Evolutionary conservation across 306 rosid species (phyloP).

Genomic region (Dryas octopetala): DNA sequence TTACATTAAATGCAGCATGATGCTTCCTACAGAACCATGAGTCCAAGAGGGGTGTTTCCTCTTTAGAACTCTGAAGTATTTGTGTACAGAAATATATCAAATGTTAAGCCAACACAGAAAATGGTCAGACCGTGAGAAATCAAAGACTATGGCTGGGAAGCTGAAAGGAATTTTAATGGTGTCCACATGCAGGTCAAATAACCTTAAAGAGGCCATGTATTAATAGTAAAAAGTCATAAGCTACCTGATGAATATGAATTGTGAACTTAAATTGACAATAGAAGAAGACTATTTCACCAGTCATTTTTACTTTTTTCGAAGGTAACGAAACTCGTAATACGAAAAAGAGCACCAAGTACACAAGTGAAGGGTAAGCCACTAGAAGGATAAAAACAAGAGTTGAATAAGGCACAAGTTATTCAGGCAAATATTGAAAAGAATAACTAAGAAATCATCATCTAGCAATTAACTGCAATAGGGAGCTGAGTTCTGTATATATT

Average conservation of each 20-base stretch:
- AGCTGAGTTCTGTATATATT: neutral
- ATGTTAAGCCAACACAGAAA: no score
- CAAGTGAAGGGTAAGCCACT: neutral
- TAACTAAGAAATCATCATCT: no score
- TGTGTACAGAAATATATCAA: no score
- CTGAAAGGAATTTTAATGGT: no score
- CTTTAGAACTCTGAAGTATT: neutral
- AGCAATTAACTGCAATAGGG: neutral
- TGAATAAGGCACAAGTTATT: neutral
- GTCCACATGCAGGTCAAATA: neutral
- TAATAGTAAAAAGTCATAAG: neutral
- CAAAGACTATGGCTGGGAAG: no score
- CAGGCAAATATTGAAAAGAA: neutral
- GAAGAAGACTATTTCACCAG: no score
- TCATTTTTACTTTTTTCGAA: no score
- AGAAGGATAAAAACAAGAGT: neutral
- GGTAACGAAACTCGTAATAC: no score
- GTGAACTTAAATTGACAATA: neutral
- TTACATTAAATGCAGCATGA: neutral
- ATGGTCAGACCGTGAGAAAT: no score
- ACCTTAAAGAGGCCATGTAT: neutral
- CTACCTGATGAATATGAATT: neutral
- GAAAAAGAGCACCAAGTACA: no score
- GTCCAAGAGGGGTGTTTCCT: neutral
- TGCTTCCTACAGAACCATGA: neutral